Percentiles rank a stretch among this genome's conserved stretches.
phyloP scores from a whole-genome alignment of 306 rosid species.

The Cucumis melo region DNA sequence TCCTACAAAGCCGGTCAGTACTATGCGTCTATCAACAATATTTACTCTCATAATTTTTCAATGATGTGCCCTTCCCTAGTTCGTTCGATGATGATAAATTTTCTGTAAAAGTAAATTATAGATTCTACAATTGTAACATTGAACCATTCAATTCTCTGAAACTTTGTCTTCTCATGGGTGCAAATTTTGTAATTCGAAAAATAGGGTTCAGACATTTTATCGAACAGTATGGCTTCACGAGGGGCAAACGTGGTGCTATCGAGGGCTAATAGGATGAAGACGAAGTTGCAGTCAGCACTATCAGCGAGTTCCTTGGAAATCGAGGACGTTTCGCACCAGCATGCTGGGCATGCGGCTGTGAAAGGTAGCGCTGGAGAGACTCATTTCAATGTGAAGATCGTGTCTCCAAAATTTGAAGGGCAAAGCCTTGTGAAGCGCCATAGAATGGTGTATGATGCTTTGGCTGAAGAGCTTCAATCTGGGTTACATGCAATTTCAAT shows the following conservation, averaged over 20 bases:
- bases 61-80: background rate
- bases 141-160: background rate
- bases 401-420: slow-evolving; percentile 61
- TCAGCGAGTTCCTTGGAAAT: slow-evolving; percentile 54
- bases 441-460: slow-evolving; percentile 42
- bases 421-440: slow-evolving; percentile 52
- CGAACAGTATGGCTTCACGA: slow-evolving; percentile 33
- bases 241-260: slow-evolving; percentile 31
- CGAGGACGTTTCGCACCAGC: slow-evolving; percentile 84
- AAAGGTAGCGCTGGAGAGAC: slow-evolving; percentile 37
- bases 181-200: background rate
- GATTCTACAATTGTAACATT: background rate
- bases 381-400: slow-evolving; percentile 67
- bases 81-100: background rate
- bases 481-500: slow-evolving; percentile 53
- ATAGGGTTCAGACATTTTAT: background rate
- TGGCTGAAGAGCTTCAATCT: slow-evolving; percentile 50
- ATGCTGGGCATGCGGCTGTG: slow-evolving; percentile 72
- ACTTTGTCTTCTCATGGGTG: background rate
- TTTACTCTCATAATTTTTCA: background rate
- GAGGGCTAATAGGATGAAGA: slow-evolving; percentile 52
- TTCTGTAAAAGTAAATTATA: background rate
- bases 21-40: background rate
- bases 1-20: background rate
- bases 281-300: slow-evolving; percentile 54